Conservation (phyloP, 176 grass and related monocot genomes). For the Triticum turgidum region DNA sequence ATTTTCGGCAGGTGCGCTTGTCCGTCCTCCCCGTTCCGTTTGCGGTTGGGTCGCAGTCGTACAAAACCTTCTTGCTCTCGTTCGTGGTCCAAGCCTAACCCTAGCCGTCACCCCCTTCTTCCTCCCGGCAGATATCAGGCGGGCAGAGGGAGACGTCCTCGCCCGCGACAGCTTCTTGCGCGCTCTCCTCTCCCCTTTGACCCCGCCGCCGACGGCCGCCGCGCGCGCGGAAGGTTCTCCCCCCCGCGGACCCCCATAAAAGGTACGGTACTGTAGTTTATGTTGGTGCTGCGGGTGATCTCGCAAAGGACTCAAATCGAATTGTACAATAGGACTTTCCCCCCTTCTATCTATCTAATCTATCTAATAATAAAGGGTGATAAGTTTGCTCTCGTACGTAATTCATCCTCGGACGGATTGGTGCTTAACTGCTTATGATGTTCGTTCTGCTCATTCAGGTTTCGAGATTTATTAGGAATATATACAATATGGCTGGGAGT, state of each 20-base stretch:
- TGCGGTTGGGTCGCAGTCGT: neutral
- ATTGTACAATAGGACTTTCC: neutral
- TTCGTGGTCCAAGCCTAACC: neutral
- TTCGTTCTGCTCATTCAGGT: conserved; percentile 30
- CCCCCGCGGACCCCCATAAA: too few species aligned
- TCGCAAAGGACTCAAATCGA: too few species aligned
- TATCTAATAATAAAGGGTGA: neutral
- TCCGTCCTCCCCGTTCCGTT: conserved; percentile 7
- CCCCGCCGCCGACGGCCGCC: neutral
- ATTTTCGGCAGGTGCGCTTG: neutral
- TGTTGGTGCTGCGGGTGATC: too few species aligned
- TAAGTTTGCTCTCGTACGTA: neutral
- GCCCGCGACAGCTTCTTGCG: too few species aligned
- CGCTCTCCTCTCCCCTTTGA: neutral
- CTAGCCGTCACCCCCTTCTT: neutral
- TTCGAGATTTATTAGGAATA: neutral
- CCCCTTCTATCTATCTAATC: neutral
- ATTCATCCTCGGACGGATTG: neutral
- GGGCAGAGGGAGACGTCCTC: too few species aligned
- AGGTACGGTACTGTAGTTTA: too few species aligned
- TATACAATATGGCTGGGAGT: conserved; percentile 25
- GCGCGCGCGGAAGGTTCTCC: neutral
- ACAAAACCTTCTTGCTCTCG: neutral
- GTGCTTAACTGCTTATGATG: neutral
- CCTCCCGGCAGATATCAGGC: neutral